Evolutionary conservation across 306 rosid species (phyloP).

Genomic region (Prosopis cineraria): DNA sequence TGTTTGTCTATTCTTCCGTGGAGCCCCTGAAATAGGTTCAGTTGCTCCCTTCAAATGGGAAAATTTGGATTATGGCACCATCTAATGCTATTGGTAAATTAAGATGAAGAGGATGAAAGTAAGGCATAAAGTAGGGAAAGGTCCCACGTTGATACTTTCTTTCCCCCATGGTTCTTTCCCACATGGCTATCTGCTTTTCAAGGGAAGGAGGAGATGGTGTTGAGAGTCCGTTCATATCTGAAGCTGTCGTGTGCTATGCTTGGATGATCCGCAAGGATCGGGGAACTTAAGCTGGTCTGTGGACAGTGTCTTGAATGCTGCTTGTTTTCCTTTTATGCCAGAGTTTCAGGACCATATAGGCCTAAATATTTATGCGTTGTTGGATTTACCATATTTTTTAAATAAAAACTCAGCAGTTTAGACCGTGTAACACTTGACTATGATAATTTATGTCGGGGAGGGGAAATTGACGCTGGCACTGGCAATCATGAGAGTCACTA

Average conservation of each 20-base stretch:
- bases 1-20: slow-evolving; percentile 84
- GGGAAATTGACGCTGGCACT: slow-evolving; percentile 20
- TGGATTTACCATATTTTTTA: slow-evolving; percentile 28
- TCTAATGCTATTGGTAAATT: slow-evolving; percentile 39
- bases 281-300: slow-evolving; percentile 21
- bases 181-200: no score
- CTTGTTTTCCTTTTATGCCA: slow-evolving; percentile 12
- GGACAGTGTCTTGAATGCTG: slow-evolving; percentile 24
- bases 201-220: no score
- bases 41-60: slow-evolving; percentile 89
- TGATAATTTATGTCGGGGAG: no score
- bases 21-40: slow-evolving; percentile 69
- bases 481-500: slow-evolving; percentile 21
- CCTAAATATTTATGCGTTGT: slow-evolving; percentile 25
- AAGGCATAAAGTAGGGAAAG: slow-evolving; percentile 24
- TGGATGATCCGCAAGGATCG: slow-evolving; percentile 13
- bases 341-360: slow-evolving; percentile 33
- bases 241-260: no score
- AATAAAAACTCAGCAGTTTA: not conserved
- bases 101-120: slow-evolving; percentile 21
- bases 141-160: not conserved
- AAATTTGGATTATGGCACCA: slow-evolving; percentile 68
- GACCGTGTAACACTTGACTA: no score
- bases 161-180: slow-evolving; percentile 8
- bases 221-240: no score